Percentiles rank a stretch among this genome's conserved stretches.
phyloP scores from a whole-genome alignment of 805 yeast genomes.

The Candida adriatica region DNA sequence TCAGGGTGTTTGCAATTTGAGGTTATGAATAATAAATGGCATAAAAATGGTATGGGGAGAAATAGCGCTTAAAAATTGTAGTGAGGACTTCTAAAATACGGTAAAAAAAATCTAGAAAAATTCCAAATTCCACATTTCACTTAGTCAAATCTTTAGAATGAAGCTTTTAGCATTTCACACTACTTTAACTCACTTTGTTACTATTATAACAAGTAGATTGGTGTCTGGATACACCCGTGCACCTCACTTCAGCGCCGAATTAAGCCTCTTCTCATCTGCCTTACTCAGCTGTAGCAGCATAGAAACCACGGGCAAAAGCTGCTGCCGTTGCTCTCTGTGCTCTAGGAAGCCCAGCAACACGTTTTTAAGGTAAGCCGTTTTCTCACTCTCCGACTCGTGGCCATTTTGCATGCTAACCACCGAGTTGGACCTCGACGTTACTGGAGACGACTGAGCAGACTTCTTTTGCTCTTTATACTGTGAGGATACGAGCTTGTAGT shows the following conservation, averaged over 20 bases:
- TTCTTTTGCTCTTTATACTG: slow-evolving; percentile 32
- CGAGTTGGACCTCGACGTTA: slow-evolving; percentile 32
- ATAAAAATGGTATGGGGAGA: too few species aligned
- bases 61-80: too few species aligned
- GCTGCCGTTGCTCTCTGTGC: slow-evolving; percentile 85
- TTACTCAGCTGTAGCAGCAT: slow-evolving; percentile 62
- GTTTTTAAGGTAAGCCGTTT: slow-evolving; percentile 76
- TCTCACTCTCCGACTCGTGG: slow-evolving; percentile 26
- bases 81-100: too few species aligned
- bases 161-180: too few species aligned
- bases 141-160: too few species aligned
- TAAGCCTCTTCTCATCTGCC: slow-evolving; percentile 68
- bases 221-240: too few species aligned
- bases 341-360: slow-evolving; percentile 88
- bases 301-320: slow-evolving; percentile 78
- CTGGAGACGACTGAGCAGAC: slow-evolving; percentile 19
- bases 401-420: slow-evolving; percentile 19
- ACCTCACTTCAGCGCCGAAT: slow-evolving; percentile 25
- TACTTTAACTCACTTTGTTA: too few species aligned
- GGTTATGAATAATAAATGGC: too few species aligned
- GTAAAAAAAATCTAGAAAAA: too few species aligned
- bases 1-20: slow-evolving; percentile 16
- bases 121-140: too few species aligned
- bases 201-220: too few species aligned
- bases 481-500: slow-evolving; percentile 54